Evolutionary conservation across 75 land plant genomes (phyloP).

Genomic region (Isoetes taiwanensis): DNA sequence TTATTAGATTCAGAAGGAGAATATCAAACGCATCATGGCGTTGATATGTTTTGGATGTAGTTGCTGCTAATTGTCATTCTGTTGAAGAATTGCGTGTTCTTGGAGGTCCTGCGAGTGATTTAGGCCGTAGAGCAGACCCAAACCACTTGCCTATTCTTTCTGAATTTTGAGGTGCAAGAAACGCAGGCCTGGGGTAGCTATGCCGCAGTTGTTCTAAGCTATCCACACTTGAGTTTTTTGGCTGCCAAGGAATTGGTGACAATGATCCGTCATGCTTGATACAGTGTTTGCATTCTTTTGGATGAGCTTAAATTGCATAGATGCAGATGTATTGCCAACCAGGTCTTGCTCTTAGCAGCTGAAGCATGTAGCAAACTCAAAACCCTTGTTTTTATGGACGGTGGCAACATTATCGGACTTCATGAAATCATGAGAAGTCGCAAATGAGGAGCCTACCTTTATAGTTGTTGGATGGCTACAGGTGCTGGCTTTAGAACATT

Average conservation of each 20-base stretch:
- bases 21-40: no score
- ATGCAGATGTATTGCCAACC: not conserved
- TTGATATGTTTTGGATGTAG: no score
- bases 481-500: not conserved
- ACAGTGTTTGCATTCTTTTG: not conserved
- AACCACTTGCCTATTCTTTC: not conserved
- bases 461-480: slow-evolving; percentile 2
- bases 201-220: not conserved
- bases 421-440: not conserved
- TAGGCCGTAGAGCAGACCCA: not conserved
- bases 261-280: not conserved
- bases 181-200: not conserved
- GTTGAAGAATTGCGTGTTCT: not conserved
- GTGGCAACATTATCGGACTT: not conserved
- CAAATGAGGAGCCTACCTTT: not conserved
- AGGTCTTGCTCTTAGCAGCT: not conserved
- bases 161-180: not conserved
- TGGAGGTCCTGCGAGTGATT: not conserved
- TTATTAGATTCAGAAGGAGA: no score
- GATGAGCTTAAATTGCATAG: not conserved
- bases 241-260: slow-evolving; percentile 7
- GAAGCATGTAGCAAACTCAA: not conserved
- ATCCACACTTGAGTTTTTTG: not conserved
- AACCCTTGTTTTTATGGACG: not conserved
- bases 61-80: not conserved